phyloP scores from a whole-genome alignment of 2,329 filamentous ascomycete genomes.

The Juglanconis oblonga region DNA sequence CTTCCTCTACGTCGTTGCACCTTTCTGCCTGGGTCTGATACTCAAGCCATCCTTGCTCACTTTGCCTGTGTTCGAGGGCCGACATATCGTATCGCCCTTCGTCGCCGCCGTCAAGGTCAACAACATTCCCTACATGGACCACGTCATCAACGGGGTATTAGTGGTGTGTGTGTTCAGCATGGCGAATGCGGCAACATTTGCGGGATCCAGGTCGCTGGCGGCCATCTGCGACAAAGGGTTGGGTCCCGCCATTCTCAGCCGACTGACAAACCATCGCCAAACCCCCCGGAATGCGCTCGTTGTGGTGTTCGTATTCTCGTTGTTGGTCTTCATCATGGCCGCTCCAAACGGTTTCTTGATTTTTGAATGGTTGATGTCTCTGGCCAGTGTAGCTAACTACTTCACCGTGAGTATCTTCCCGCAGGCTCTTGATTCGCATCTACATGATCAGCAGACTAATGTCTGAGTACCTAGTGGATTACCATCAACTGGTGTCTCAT shows the following conservation, averaged over 20 bases:
- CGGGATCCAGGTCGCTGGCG: constrained; percentile 34
- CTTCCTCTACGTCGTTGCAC: constrained; percentile 36
- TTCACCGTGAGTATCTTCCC: constrained; percentile 30
- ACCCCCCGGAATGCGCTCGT: constrained; percentile 25
- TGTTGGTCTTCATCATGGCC: constrained; percentile 42
- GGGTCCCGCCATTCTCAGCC: constrained; percentile 28
- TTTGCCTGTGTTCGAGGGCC: constrained; percentile 22
- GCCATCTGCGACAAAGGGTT: constrained; percentile 34
- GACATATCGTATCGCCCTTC: constrained; percentile 26
- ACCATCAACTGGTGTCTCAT: constrained; percentile 44
- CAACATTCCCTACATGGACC: constrained; percentile 2
- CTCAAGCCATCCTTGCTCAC: constrained; percentile 30
- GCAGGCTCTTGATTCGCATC: neutral
- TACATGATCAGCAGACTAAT: neutral
- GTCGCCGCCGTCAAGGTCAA: constrained; percentile 35
- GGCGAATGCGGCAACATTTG: constrained; percentile 40
- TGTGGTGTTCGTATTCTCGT: constrained; percentile 34
- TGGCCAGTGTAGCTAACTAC: constrained; percentile 48
- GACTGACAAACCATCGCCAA: constrained; percentile 21
- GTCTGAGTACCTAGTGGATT: constrained; percentile 32
- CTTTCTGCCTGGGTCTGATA: constrained; percentile 33
- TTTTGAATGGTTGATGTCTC: constrained; percentile 45
- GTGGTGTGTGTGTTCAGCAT: constrained; percentile 32
- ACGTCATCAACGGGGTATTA: constrained; percentile 11
- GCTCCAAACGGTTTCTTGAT: constrained; percentile 34